Evolutionary conservation across 257 asterid genomes (phyloP).

Genomic region (Nemophila menziesii): DNA sequence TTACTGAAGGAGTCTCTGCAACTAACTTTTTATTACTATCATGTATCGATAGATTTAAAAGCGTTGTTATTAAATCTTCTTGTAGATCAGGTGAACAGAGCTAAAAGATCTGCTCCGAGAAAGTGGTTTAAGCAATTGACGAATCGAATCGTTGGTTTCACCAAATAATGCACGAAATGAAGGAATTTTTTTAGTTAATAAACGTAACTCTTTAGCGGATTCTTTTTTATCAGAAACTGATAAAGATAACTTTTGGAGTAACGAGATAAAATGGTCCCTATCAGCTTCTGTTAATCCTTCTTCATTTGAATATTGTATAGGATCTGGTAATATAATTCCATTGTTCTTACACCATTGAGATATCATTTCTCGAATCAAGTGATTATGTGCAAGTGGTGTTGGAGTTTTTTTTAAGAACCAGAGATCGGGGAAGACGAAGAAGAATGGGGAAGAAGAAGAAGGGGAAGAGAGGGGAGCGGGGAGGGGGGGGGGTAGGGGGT

Average conservation of each 20-base stretch:
- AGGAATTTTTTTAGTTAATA: constrained; percentile 56
- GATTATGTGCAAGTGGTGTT: constrained; percentile 69
- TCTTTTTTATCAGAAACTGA: constrained; percentile 46
- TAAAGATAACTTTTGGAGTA: constrained; percentile 49
- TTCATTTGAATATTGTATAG: constrained; percentile 27
- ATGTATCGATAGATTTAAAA: constrained; percentile 72
- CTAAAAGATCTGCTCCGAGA: constrained; percentile 17
- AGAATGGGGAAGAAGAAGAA: no score
- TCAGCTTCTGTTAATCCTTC: constrained; percentile 54
- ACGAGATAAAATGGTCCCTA: constrained; percentile 33
- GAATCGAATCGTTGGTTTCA: constrained; percentile 43
- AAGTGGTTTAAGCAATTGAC: constrained; percentile 54
- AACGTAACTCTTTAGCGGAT: constrained; percentile 68
- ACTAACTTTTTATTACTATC: constrained; percentile 80
- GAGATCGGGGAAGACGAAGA: no score
- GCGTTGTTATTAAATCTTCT: constrained; percentile 77
- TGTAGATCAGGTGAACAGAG: constrained; percentile 45
- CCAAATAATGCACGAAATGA: constrained; percentile 70
- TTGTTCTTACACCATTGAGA: constrained; percentile 57
- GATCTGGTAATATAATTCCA: constrained; percentile 48
- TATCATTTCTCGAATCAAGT: constrained; percentile 55
- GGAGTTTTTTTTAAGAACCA: no score
- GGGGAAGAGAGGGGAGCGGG: no score
- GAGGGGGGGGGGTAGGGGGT: no score
- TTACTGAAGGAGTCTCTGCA: constrained; percentile 60